Base-by-base conservation (phyloP, 192 early-diverging fungal species). In the Chytriomyces sp. region DNA sequence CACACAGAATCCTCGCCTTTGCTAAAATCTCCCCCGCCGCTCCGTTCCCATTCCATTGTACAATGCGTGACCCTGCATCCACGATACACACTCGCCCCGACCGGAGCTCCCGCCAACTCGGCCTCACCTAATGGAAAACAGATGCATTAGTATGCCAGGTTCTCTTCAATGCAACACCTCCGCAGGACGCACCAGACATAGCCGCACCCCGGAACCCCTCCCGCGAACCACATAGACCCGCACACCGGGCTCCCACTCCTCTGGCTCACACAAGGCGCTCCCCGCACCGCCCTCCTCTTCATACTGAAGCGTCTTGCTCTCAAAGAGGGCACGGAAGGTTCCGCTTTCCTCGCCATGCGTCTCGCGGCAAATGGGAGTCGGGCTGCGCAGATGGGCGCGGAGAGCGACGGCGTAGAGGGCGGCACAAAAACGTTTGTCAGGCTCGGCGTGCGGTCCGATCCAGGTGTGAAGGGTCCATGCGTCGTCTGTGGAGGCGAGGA, bases 381-480 rank as follows among this genome's bases (percentile, higher is more conserved):
- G n/a, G n/a, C n/a, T n/a, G n/a, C n/a, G n/a, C n/a, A n/a, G n/a
- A n/a, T n/a, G n/a, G n/a, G n/a, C n/a, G n/a, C n/a, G n/a, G n/a
- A 84, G 59, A 5, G 73, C 82, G 7, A 84, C 80, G 19, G 81
- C 67, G 65, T 59, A 86, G 78, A 86, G 80, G 38, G 85, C 85
- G 25, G 58, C 58, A 66, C 85, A 86, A 61, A 86, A 86, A 14
- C 79, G 76, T 63, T 86, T 86, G 65, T 86, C 85, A 19, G 77
- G 58, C 59, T 86, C 82, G 25, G 85, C 78, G 26, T 60, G 31
- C 4, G n/a, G 36, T 1, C 85, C 85, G 58, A 86, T 86, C 78
- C 79, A 86, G 5, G 78, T 81, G 39, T 53, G 83, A 37, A 86
- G 75, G 6, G 65, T 52, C n/a, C n/a, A n/a, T n/a, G n/a, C n/a